These are phyloP conservation scores for Hyaloscypha finlandica DNA, from an alignment of 495 filamentous ascomycete species.

Conservation along the genomic window DNA sequence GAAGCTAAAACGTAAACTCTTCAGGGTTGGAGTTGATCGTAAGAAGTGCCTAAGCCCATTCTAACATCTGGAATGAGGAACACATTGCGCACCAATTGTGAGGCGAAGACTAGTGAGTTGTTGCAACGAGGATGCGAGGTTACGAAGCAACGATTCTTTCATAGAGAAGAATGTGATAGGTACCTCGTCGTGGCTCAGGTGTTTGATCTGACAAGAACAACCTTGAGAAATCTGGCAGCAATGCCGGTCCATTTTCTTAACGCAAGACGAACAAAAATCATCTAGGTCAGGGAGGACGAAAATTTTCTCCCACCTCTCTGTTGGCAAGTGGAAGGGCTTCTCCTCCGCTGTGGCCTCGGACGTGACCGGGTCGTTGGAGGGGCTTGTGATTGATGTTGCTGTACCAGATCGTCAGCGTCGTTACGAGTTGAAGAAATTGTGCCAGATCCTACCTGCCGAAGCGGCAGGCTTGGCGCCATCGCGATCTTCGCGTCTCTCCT, in stretches of 20 bases:
- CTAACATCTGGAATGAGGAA: neutral
- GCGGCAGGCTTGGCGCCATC: neutral
- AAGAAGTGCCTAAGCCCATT: neutral
- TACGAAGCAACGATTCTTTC: neutral
- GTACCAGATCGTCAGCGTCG: neutral
- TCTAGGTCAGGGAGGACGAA: neutral
- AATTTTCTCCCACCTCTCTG: neutral
- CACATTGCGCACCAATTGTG: neutral
- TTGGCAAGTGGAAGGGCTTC: neutral
- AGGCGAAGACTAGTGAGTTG: neutral
- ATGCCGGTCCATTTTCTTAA: neutral
- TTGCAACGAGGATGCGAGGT: neutral
- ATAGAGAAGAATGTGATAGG: neutral
- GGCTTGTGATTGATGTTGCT: neutral
- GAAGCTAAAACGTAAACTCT: slow-evolving; percentile 1
- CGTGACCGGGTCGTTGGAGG: neutral
- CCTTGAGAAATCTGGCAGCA: neutral
- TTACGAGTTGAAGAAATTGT: neutral
- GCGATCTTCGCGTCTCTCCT: neutral
- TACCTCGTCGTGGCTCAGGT: neutral
- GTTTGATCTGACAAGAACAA: neutral
- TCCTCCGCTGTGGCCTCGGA: neutral
- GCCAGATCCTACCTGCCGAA: too few species aligned
- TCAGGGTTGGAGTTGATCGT: neutral
- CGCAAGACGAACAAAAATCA: neutral